Conservation (phyloP, 1,284 basidiomycete species). For the Naganishia albida region DNA sequence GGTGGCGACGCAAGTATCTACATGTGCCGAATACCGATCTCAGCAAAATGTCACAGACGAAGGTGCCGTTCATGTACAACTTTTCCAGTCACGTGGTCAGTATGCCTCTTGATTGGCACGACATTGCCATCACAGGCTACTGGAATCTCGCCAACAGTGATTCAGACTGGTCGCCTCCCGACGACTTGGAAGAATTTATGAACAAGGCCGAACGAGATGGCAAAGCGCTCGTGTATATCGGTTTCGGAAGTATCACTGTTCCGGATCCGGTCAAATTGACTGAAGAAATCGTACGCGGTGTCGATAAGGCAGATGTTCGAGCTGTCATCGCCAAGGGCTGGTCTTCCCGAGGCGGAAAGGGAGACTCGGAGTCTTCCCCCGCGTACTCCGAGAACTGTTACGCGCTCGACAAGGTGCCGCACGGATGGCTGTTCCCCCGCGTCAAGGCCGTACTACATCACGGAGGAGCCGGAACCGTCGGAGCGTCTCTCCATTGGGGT, state of each 20-base stretch:
- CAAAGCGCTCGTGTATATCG: conserved; percentile 71
- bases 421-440: conserved; percentile 77
- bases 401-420: conserved; percentile 67
- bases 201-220: conserved; percentile 61
- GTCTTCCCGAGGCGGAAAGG: conserved; percentile 61
- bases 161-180: conserved; percentile 62
- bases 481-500: conserved; percentile 67
- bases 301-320: conserved; percentile 64
- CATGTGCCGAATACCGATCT: conserved; percentile 64
- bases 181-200: conserved; percentile 62
- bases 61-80: conserved; percentile 71
- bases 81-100: conserved; percentile 65
- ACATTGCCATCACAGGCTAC: conserved; percentile 54
- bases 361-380: conserved; percentile 40
- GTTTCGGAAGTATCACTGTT: conserved; percentile 71
- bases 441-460: conserved; percentile 67
- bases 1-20: conserved; percentile 66
- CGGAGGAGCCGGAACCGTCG: conserved; percentile 72
- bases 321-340: conserved; percentile 78
- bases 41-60: conserved; percentile 66
- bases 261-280: conserved; percentile 68
- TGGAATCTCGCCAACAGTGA: conserved; percentile 70
- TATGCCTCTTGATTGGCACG: conserved; percentile 74
- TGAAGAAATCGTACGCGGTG: conserved; percentile 65
- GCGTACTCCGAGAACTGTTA: conserved; percentile 41